Evolutionary conservation across 2,329 filamentous ascomycete species (phyloP).

Genomic region (Phoma sp.): DNA sequence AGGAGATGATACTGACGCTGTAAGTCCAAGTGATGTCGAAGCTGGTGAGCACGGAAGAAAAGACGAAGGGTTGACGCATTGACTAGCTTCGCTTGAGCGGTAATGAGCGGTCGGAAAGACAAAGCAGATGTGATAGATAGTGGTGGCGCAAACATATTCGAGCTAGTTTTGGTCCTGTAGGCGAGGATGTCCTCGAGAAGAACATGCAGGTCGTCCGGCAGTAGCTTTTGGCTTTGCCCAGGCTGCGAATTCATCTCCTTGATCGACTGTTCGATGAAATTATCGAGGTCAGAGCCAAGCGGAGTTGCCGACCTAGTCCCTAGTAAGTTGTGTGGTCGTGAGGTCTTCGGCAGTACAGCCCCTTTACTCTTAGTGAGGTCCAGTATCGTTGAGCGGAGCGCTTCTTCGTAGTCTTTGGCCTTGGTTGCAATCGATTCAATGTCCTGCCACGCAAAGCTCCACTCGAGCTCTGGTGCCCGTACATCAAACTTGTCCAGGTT

Average conservation of each 20-base stretch:
- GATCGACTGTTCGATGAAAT: constrained; percentile 38
- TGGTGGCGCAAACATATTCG: constrained; percentile 56
- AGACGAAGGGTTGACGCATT: constrained; percentile 78
- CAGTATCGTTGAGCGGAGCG: constrained; percentile 41
- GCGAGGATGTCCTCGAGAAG: constrained; percentile 31
- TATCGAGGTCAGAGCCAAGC: constrained; percentile 9
- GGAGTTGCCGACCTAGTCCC: neutral
- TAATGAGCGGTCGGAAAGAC: constrained; percentile 76
- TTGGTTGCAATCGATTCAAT: constrained; percentile 68
- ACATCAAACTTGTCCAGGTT: constrained; percentile 57
- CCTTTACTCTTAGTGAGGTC: constrained; percentile 26
- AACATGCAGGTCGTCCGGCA: constrained; percentile 39
- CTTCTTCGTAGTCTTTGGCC: constrained; percentile 60
- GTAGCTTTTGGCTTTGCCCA: constrained; percentile 3
- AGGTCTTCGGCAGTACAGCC: neutral
- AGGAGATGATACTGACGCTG: constrained; percentile 84
- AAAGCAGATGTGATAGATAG: constrained; percentile 65
- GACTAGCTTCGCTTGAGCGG: constrained; percentile 75
- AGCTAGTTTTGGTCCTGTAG: neutral
- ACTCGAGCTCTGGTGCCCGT: constrained; percentile 65
- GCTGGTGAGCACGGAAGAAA: constrained; percentile 74
- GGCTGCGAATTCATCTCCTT: constrained; percentile 35
- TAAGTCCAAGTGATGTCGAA: constrained; percentile 74
- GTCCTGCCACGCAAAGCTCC: constrained; percentile 74
- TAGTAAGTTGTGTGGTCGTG: neutral